Evolutionary conservation across 1,139 yeast species (phyloP).

Genomic region (Scheffersomyces quercinus): DNA sequence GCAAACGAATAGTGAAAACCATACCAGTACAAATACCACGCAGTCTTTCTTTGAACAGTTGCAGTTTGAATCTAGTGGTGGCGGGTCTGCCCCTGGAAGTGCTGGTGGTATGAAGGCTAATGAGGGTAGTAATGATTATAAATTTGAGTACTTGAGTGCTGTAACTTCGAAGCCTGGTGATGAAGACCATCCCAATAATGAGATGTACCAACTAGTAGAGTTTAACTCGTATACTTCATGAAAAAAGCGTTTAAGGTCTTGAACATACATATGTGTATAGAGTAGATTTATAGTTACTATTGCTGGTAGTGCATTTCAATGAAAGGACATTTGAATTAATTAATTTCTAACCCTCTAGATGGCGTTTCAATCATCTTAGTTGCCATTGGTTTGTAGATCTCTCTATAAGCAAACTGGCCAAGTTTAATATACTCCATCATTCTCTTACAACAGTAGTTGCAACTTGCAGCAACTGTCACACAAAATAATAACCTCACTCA

Average conservation of each 20-base stretch:
- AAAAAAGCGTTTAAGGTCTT: neutral
- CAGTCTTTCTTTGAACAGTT: conserved; percentile 32
- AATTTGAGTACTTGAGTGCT: conserved; percentile 19
- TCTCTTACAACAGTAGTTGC: too few species aligned
- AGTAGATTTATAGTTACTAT: neutral
- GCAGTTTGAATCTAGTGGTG: conserved; percentile 15
- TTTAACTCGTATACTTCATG: conserved; percentile 43
- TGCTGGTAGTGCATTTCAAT: neutral
- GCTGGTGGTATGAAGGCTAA: conserved; percentile 8
- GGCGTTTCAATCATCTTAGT: neutral
- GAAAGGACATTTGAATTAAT: neutral
- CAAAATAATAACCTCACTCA: too few species aligned
- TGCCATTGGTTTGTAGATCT: too few species aligned
- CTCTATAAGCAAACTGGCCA: too few species aligned
- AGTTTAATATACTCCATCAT: too few species aligned
- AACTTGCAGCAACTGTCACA: too few species aligned
- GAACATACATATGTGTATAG: too few species aligned
- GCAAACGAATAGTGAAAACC: conserved; percentile 6
- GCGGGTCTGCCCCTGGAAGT: neutral
- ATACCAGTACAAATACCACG: conserved; percentile 20
- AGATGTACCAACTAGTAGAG: conserved; percentile 40
- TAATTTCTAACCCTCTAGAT: neutral
- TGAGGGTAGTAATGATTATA: conserved; percentile 8
- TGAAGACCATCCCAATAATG: conserved; percentile 22
- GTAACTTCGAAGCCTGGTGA: neutral